phyloP scores from a whole-genome alignment of 768 basidiomycete genomes.

The Flagelloscypha sp. region DNA sequence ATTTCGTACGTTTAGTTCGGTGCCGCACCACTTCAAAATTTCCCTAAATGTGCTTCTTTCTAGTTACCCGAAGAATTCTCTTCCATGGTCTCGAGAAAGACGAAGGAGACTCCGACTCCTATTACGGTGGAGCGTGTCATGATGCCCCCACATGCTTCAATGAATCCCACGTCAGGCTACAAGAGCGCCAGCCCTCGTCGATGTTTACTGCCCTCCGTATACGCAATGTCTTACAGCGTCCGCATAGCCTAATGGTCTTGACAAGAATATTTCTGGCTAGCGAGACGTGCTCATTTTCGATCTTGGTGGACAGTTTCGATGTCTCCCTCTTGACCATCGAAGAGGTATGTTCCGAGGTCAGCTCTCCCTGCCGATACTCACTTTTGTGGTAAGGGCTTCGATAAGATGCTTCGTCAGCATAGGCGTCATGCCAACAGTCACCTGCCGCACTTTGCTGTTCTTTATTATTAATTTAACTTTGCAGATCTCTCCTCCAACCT shows the following conservation, averaged over 20 bases:
- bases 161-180: slow-evolving; percentile 98
- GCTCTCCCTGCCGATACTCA: slow-evolving; percentile 98
- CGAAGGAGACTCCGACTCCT: slow-evolving; percentile 98
- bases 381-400: slow-evolving; percentile 97
- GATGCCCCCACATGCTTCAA: slow-evolving; percentile 98
- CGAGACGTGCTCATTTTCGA: slow-evolving; percentile 97
- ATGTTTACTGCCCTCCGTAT: slow-evolving; percentile 96
- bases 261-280: slow-evolving; percentile 86
- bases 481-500: slow-evolving; percentile 80
- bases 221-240: slow-evolving; percentile 98
- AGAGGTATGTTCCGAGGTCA: slow-evolving; percentile 97
- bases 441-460: background rate
- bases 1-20: slow-evolving; percentile 57
- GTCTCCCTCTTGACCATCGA: slow-evolving; percentile 94
- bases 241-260: slow-evolving; percentile 96
- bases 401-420: slow-evolving; percentile 96
- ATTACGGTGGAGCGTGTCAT: slow-evolving; percentile 89
- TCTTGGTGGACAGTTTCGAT: slow-evolving; percentile 97
- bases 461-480: slow-evolving; percentile 8
- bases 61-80: slow-evolving; percentile 96
- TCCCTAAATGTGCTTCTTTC: slow-evolving; percentile 21
- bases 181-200: slow-evolving; percentile 92
- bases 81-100: slow-evolving; percentile 94
- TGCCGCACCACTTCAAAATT: background rate
- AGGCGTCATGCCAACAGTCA: slow-evolving; percentile 73